Base-by-base conservation (phyloP, 371 early-diverging fungal species). In the Phascolomyces articulosus region DNA sequence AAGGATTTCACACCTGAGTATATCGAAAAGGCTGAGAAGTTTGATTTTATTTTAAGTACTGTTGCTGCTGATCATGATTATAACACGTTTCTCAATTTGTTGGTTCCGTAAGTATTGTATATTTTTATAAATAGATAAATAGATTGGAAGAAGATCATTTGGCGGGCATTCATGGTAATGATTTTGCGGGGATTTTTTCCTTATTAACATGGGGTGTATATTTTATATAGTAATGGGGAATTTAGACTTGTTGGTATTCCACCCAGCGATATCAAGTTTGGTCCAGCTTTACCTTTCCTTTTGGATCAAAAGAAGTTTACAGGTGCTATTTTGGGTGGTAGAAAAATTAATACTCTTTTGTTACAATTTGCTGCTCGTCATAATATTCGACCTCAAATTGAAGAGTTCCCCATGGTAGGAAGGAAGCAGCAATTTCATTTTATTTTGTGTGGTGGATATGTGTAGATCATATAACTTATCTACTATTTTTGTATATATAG, bases 181-280 rank as follows among this genome's bases (percentile, higher is more conserved):
- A n/a, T n/a, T n/a, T n/a, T n/a, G n/a, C n/a, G n/a, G n/a, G n/a
- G n/a, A n/a, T n/a, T n/a, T n/a, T n/a, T n/a, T n/a, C n/a, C n/a
- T n/a, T n/a, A n/a, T n/a, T n/a, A n/a, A n/a, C n/a, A n/a, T n/a
- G n/a, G n/a, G n/a, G n/a, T n/a, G n/a, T n/a, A n/a, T n/a, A 4
- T 44, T 16, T 41, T 16, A 23, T 13, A 67, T 72, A 68, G 78
- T 16, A 79, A 78, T 40, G 87, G 89, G 4, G 72, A 73, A 18
- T 63, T 88, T 31, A 67, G 79, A 64, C 64, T 87, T 34, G 74
- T 90, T 55, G 88, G 87, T 28, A 58, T 86, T 26, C 79, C 86
- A 21, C 80, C 78, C 29, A 51, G 44, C 6, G 55, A 69, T 20
- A 60, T 77, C 20, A 60, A 66, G 26, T 62, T 77, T 16, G 63